Evolutionary conservation across 1,284 basidiomycete genomes (phyloP).

Genomic region (Ustanciosporium gigantosporum): DNA sequence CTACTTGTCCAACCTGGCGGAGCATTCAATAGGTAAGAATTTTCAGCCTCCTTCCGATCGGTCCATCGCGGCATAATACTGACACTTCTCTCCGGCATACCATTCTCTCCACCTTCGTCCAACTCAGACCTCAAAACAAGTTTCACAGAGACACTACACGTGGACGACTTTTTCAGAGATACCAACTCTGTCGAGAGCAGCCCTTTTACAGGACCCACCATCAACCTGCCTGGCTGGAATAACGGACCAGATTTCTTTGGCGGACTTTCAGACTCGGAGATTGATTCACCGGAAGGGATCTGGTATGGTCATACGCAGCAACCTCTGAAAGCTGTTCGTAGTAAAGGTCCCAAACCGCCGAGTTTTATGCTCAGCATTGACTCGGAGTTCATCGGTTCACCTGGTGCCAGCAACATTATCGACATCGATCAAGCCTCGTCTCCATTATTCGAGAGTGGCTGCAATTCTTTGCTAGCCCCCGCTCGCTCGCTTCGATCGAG

Average conservation of each 20-base stretch:
- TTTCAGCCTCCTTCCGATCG: no score
- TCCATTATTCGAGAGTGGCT: neutral
- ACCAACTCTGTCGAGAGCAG: constrained; percentile 18
- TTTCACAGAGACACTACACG: constrained; percentile 25
- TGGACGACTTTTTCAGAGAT: constrained; percentile 41
- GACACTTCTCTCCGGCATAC: neutral
- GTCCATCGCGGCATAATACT: no score
- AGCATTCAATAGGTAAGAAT: constrained; percentile 31
- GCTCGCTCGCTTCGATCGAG: constrained; percentile 26
- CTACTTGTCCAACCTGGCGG: constrained; percentile 15
- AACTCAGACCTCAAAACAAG: constrained; percentile 27
- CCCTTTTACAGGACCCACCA: constrained; percentile 18
- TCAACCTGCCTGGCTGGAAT: constrained; percentile 44
- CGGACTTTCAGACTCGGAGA: constrained; percentile 18
- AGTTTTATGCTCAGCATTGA: constrained; percentile 23
- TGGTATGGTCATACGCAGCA: constrained; percentile 25
- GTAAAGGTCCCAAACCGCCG: constrained; percentile 4
- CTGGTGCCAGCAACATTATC: constrained; percentile 8
- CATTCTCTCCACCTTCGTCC: no score
- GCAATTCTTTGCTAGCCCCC: constrained; percentile 9
- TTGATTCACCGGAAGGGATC: constrained; percentile 31
- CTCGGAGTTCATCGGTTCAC: constrained; percentile 8
- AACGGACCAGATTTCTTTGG: constrained; percentile 9
- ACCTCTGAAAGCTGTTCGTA: constrained; percentile 3
- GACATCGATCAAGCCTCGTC: neutral